Evolutionary conservation across 495 filamentous ascomycete species (phyloP).

Genomic region (Aspergillus leporis): DNA sequence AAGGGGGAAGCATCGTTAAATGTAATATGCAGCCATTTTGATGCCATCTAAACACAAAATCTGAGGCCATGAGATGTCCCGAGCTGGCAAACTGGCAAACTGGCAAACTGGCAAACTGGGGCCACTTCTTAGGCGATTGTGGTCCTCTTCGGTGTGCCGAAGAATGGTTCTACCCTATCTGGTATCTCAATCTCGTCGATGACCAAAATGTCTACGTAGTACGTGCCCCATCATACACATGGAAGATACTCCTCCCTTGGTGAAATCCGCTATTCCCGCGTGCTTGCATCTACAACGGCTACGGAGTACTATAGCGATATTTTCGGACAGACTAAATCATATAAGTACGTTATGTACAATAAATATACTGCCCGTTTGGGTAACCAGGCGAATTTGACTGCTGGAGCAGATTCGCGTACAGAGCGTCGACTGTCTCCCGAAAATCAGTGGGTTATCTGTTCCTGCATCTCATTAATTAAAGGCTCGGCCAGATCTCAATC

Average conservation of each 20-base stretch:
- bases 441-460: conserved; percentile 17
- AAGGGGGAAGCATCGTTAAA: neutral
- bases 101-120: too few species aligned
- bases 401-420: neutral
- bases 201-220: neutral
- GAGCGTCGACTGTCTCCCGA: neutral
- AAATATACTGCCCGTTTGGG: neutral
- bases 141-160: neutral
- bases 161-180: neutral
- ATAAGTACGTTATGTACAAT: neutral
- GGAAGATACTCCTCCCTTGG: neutral
- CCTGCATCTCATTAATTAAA: conserved; percentile 17
- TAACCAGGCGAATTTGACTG: neutral
- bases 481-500: conserved; percentile 18
- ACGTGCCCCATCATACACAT: neutral
- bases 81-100: too few species aligned
- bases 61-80: neutral
- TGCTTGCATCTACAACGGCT: neutral
- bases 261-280: neutral
- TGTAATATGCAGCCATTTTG: neutral
- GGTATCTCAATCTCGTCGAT: conserved; percentile 1
- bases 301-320: neutral
- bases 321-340: neutral
- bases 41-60: neutral
- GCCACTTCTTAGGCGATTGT: neutral